Base-by-base conservation (phyloP, 1,139 yeast genomes). In the Kodamaea ohmeri region DNA sequence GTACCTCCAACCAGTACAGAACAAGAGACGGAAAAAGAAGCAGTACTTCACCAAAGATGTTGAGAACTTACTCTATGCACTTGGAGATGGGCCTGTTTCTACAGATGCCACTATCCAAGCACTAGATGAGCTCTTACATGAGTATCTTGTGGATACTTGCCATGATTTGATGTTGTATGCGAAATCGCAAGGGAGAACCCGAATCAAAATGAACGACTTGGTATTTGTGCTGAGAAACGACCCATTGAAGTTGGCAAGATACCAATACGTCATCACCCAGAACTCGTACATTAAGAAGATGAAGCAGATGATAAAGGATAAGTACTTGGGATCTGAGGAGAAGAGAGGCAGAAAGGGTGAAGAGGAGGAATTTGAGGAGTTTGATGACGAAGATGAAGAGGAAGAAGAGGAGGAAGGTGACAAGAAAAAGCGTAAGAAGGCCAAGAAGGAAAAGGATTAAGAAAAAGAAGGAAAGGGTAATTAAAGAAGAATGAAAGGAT, bases 171-270 rank as follows among this genome's bases (percentile, higher is more conserved):
- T 80, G 84, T 50, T 74, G 68, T 53, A 43, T 29, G 57, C 59
- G 8, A 45, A 47, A 34, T 56, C 56, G 9, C 52, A 63, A 14
- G 81, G 82, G 32, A 71, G 95, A 34, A 77, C 77, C 38, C 80
- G 94, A 58, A 78, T 90, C 45, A 83, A 84, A 52, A 82, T 89
- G 38, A 96, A 88, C 44, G 97, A 90, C 57, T 80, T 90, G 63
- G 86, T 84, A 49, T 88, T 88, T 63, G 94, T 88, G 0, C 65
- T 90, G 41, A 68, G 96, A 32, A 78, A 82, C 48, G 97, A 90
- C 51, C 86, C 94, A 1, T 73, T 80, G 40, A 90, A 89, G 55
- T 71, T 88, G 35, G 94, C 95, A 9, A 76, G 97, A 57, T 78
- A 89, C 25, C 83, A 85, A 49, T 94, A 89, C 56, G 75, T 90